Conservation (phyloP, 208 protist genomes). For the Willaertia magna region DNA sequence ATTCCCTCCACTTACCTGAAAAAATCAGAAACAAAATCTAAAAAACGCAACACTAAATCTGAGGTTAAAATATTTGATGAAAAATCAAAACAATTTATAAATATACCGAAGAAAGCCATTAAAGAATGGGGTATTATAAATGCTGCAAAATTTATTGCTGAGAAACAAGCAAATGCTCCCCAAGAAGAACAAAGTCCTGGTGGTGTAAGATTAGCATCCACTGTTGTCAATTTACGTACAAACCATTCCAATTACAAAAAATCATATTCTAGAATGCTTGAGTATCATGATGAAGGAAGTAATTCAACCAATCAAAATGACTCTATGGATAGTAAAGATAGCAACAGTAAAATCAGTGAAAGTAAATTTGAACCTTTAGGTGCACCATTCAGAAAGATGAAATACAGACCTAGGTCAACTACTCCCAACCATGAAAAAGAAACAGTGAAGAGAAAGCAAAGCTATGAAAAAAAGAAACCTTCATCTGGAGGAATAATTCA, state of each 20-base stretch:
- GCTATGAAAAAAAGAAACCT: not conserved
- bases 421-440: not conserved
- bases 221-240: not conserved
- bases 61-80: not conserved
- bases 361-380: not conserved
- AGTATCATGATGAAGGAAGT: not conserved
- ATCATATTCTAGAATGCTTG: constrained; percentile 8
- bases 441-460: not conserved
- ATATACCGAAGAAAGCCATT: not conserved
- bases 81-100: not conserved
- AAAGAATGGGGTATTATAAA: not conserved
- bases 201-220: no score
- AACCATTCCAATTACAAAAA: not conserved
- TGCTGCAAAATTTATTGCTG: not conserved
- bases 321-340: not conserved
- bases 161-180: not conserved
- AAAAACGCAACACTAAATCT: not conserved
- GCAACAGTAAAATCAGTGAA: not conserved
- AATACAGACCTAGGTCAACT: not conserved
- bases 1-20: not conserved
- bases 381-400: not conserved
- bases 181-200: not conserved
- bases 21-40: not conserved
- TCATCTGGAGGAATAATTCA: not conserved
- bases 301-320: not conserved